Base-by-base conservation (phyloP, 176 grass and related monocot species). In the Aechmea fasciata region DNA sequence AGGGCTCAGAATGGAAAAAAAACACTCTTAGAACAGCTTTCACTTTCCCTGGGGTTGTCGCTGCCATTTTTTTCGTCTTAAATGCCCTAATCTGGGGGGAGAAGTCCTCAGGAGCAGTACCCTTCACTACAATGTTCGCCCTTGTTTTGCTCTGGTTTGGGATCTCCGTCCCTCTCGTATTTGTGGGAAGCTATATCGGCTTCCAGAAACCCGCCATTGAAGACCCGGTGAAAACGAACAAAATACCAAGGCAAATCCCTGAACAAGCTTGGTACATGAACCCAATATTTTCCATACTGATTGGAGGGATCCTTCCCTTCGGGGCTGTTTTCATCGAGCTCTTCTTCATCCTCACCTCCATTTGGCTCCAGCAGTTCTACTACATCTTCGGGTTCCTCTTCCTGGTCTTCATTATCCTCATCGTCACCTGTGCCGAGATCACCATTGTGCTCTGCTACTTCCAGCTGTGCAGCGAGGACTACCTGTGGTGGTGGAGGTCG, bases 381-480 rank as follows among this genome's bases (percentile, higher is more conserved):
- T 96, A 96, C 81, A 96, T 90, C 66, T 96, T 96, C 54, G 91
- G 91, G 18, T 96, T 96, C 79, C 91, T 96, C 66, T 96, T 96
- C 73, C 81, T 96, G 0, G 91, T 96, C 47, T 96, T 96, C 78
- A 52, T 96, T 51, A 96, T 96, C 50, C 91, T 96, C 9, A 70
- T 96, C 1, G 81, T 96, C 17, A 96, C 91, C 57, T 96, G 87
- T 49, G 91, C 87, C 10, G 91, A 96, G 91, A 96, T 96, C 72
- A 89, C 91, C 2, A 87, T 96, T 51, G 91, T 96, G 47, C 81
- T 96, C 13, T 96, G 91, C 84, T 96, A 96, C 78, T 96, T 96
- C 81, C 87, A 96, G 79, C 76, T 96, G 26, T 96, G 91, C 87
- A 96, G 91, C 8, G 91, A 96, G 79, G 91, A 96, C n/a, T 96